Base-by-base conservation (phyloP, 1,284 basidiomycete genomes). In the Papiliotrema nemorosa region DNA sequence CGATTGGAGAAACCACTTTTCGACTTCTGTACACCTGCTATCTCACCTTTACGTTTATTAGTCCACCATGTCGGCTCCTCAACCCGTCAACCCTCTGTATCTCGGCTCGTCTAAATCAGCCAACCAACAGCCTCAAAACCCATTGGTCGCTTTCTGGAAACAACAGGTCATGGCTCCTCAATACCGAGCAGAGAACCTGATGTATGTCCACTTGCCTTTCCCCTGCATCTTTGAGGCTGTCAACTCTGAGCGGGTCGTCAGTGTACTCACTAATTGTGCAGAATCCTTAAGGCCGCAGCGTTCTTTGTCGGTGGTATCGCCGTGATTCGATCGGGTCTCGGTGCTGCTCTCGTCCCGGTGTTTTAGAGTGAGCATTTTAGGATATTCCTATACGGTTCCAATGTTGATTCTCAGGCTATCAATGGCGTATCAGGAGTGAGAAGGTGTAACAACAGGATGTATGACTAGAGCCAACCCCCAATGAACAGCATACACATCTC, bases 301-400 rank as follows among this genome's bases (percentile, higher is more conserved):
- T 51, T 67, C 45, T 67, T 67, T 53, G 50, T 59, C 43, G 50
- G 59, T n/a, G 65, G 65, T 26, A 52, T 67, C 21, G 55, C 54
- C 4, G 63, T 67, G 44, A 58, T 65, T 10, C 54, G 65, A 57
- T 65, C 63, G 21, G 44, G 46, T 18, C 45, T 61, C 25, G 53
- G 63, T 35, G 52, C 44, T n/a, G 58, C 59, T 5, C 53, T 67
- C 21, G 57, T 67, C 7, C 65, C 65, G 20, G 55, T 60, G 16
- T 63, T 67, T 50, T 66, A 60, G 45, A 40, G 42, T 44, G 29
- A 6, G 42, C 27, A 7, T 18, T n/a, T n/a, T n/a, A n/a, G n/a
- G n/a, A n/a, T n/a, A n/a, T n/a, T n/a, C n/a, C n/a, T n/a, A n/a
- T n/a, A n/a, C n/a, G n/a, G n/a, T n/a, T n/a, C n/a, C n/a, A n/a